Evolutionary conservation across 108 stramenopile species (phyloP).

Genomic region (Mediolabrus comicus): DNA sequence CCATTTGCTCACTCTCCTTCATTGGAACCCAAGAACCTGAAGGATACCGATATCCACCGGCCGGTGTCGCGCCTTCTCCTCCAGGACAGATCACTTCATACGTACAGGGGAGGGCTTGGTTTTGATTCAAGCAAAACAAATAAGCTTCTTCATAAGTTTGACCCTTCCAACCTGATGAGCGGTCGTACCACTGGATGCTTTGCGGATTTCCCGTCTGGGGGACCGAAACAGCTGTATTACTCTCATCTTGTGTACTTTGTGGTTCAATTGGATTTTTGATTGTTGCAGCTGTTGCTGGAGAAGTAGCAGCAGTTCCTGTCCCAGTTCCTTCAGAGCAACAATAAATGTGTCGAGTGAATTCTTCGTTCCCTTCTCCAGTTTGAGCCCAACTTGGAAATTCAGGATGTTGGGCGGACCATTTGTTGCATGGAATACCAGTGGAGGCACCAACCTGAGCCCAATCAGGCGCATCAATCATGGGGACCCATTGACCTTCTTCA

Average conservation of each 20-base stretch:
- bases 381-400: slow-evolving; percentile 12
- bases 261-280: neutral
- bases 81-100: slow-evolving; percentile 30
- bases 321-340: neutral
- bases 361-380: slow-evolving; percentile 10
- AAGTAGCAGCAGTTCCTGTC: neutral
- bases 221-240: neutral
- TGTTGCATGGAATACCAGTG: slow-evolving; percentile 1
- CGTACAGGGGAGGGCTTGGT: slow-evolving; percentile 23
- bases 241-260: neutral
- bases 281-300: neutral
- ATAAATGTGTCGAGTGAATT: slow-evolving; percentile 1
- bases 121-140: slow-evolving; percentile 14
- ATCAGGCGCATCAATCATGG: slow-evolving; percentile 14
- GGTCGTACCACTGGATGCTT: slow-evolving; percentile 14
- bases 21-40: slow-evolving; percentile 3
- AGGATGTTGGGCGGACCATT: neutral
- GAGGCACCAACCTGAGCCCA: slow-evolving; percentile 35
- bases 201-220: slow-evolving; percentile 4
- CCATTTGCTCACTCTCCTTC: slow-evolving; percentile 17
- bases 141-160: slow-evolving; percentile 23
- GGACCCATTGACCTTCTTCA: slow-evolving; percentile 20
- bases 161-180: slow-evolving; percentile 22
- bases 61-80: slow-evolving; percentile 10
- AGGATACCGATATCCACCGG: slow-evolving; percentile 7